Percentiles rank a stretch among this genome's conserved stretches.
Conservation (phyloP, 2,329 filamentous ascomycete genomes). For the Zymoseptoria ardabiliae region DNA sequence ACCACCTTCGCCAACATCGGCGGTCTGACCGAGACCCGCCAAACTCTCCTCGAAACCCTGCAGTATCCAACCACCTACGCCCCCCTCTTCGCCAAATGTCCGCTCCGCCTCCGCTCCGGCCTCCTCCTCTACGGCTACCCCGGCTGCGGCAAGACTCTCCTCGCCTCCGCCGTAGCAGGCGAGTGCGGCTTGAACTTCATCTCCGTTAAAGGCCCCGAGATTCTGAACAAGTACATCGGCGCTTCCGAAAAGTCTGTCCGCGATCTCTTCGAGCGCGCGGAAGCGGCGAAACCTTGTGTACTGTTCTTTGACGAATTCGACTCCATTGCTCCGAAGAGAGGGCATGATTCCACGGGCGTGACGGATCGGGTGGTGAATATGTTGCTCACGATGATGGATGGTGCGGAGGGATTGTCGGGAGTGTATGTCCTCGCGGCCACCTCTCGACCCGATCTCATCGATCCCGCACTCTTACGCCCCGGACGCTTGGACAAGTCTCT, state of each 20-base stretch:
- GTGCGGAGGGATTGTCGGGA: conserved; percentile 85
- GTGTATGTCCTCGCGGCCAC: conserved; percentile 97
- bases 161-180: conserved; percentile 93
- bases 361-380: conserved; percentile 98
- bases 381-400: conserved; percentile 97
- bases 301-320: conserved; percentile 99
- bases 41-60: conserved; percentile 87
- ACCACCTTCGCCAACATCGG: conserved; percentile 91
- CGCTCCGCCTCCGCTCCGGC: conserved; percentile 86
- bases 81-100: conserved; percentile 93
- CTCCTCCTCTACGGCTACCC: conserved; percentile 90
- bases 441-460: conserved; percentile 86
- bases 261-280: conserved; percentile 87
- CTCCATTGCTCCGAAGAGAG: conserved; percentile 91
- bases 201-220: conserved; percentile 94
- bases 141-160: conserved; percentile 90
- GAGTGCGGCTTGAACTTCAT: conserved; percentile 99
- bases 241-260: conserved; percentile 94
- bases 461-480: conserved; percentile 83
- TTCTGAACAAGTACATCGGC: conserved; percentile 98
- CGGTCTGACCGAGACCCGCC: conserved; percentile 75
- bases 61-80: conserved; percentile 98
- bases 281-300: conserved; percentile 84
- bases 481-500: conserved; percentile 90
- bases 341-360: conserved; percentile 95